Evolutionary conservation across 2,329 filamentous ascomycete genomes (phyloP), one percentile per base, ranked within the genome.

Genomic region (Furcasterigmium sp.): DNA sequence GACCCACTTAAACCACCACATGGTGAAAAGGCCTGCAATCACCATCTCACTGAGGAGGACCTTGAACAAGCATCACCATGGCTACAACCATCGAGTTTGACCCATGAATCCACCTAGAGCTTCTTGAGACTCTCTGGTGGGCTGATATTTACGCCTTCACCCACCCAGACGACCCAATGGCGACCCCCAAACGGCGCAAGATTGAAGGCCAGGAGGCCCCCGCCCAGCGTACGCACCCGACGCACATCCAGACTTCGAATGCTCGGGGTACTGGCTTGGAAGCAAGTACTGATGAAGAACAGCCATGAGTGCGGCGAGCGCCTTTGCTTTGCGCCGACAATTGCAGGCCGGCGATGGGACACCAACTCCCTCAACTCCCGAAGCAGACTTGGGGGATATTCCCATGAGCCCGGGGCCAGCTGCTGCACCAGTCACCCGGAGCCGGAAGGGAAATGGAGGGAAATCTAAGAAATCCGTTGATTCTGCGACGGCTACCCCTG

Each of bases 291-390:
- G 15, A 34, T 18, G 17, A 18, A 39, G 51, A 46, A 41, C 40
- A 67, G 61, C 56, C 15, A 59, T 69, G 59, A 72, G 69, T 53
- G 70, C 56, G 15, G 58, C 69, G 59, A 72, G 69, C 53, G 70
- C 69, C 17, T 70, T 71, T 54, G 67, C 69, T 18, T 56, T 70
- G 28, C 59, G 69, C 3, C 64, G 64, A 43, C 63, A 57, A 43
- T 54, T 70, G 4, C 53, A 17, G 32, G 17, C 32, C 15, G 32
- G 32, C 32, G 18, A 18, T 17, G 32, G n/a, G n/a, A 17, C 32
- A 7, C 17, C 32, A 5, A 15, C 15, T n/a, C 32, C 32, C 8
- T 35, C 32, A 11, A 35, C 32, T 17, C 32, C 32, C 17, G 32
- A 35, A 7, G 6, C 32, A 6, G 18, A 3, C 32, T 17, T 17